A percentile compares a stretch with the other conserved stretches of the same genome.
Evolutionary conservation across 208 protist species (phyloP).

Genomic region (Trypanosoma theileri): DNA sequence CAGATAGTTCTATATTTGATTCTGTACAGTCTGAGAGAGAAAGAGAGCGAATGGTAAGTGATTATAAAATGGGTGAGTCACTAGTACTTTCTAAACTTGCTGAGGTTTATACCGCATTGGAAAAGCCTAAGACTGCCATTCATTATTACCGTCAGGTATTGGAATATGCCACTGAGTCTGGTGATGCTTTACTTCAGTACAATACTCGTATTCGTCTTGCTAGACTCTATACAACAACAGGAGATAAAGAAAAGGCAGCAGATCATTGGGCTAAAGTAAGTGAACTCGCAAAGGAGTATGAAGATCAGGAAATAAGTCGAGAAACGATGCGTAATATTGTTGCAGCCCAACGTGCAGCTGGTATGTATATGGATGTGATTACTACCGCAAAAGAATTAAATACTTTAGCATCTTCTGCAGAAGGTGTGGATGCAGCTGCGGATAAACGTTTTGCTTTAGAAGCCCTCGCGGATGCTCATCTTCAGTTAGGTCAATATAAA

Average conservation of each 20-base stretch:
- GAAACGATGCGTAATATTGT: constrained; percentile 89
- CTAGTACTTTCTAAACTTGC: constrained; percentile 75
- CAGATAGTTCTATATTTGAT: constrained; percentile 14
- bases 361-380: constrained; percentile 69
- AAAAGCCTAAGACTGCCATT: constrained; percentile 68
- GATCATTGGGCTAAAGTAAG: constrained; percentile 80
- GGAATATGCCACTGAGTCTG: constrained; percentile 59
- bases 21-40: constrained; percentile 1
- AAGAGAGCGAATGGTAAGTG: constrained; percentile 27
- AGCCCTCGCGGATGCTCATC: constrained; percentile 73
- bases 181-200: constrained; percentile 79
- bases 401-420: constrained; percentile 49
- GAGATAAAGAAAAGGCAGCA: constrained; percentile 43
- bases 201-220: constrained; percentile 74
- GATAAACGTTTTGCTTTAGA: constrained; percentile 82
- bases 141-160: constrained; percentile 78
- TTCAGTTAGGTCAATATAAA: constrained; percentile 82
- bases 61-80: constrained; percentile 56
- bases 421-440: constrained; percentile 64
- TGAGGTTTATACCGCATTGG: constrained; percentile 71
- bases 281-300: constrained; percentile 76
- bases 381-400: constrained; percentile 73
- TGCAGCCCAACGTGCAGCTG: constrained; percentile 55
- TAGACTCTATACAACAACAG: constrained; percentile 61
- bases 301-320: constrained; percentile 78